Conservation (phyloP, 2,329 filamentous ascomycete genomes). For the Penicillium sp. region DNA sequence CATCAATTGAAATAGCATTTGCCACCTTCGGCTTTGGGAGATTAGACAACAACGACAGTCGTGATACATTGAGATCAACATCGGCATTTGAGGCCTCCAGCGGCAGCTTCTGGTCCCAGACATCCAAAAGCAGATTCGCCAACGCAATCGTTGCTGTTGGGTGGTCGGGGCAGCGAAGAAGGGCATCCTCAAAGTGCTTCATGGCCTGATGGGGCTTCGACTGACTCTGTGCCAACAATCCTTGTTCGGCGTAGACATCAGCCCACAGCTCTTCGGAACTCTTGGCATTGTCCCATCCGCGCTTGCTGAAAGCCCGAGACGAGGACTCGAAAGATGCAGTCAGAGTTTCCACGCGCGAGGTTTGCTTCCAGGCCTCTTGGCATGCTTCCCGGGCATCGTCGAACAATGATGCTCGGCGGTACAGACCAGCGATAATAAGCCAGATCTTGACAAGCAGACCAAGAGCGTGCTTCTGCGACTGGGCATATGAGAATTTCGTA, state of each 20-base stretch:
- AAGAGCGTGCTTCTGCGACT: conserved; percentile 58
- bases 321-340: conserved; percentile 63
- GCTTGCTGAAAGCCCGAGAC: conserved; percentile 61
- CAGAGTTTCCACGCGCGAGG: conserved; percentile 69
- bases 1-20: conserved; percentile 24
- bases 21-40: conserved; percentile 23
- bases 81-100: conserved; percentile 34
- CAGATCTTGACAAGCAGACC: conserved; percentile 74
- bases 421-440: conserved; percentile 87
- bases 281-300: conserved; percentile 77
- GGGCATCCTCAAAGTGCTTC: conserved; percentile 75
- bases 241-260: conserved; percentile 79
- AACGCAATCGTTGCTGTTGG: conserved; percentile 77
- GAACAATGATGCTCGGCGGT: conserved; percentile 75
- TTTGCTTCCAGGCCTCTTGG: conserved; percentile 76
- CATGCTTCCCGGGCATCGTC: conserved; percentile 80
- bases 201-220: conserved; percentile 68
- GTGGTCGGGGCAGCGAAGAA: conserved; percentile 79
- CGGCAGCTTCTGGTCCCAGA: conserved; percentile 63
- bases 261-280: conserved; percentile 82
- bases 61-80: conserved; percentile 30
- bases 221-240: conserved; percentile 65
- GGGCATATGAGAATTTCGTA: conserved; percentile 53
- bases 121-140: conserved; percentile 81
- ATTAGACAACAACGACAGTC: conserved; percentile 26